Evolutionary conservation across 805 yeast species (phyloP), one percentile per base, ranked within the genome.

Genomic region (Metschnikowia picachoensis): DNA sequence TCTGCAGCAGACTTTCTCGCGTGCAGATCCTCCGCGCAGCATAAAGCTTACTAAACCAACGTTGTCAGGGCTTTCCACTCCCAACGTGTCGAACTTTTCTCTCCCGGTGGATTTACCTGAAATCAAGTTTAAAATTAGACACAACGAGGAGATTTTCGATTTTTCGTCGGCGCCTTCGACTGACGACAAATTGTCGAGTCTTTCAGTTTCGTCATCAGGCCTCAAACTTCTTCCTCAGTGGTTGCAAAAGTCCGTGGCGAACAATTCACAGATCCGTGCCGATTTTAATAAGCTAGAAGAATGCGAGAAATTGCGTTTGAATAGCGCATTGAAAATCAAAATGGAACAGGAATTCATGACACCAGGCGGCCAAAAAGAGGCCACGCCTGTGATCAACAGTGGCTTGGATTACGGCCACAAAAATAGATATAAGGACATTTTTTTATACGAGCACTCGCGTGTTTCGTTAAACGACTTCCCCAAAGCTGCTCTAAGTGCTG

Each of bases 241-340:
- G 59, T 43, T 54, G 17, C 37, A 29, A 8, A 31, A 41, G 11
- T 41, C 50, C 20, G 45, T 47, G 12, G 34, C 41, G 4, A 49
- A 46, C 40, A 41, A 41, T 32, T 15, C 37, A 33, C 57, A 51
- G 17, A 57, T 67, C 25, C 57, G 55, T 30, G 53, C 56, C 2
- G 62, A 81, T 51, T 91, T 89, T 62, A 77, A 78, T 52, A 66
- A 66, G 39, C 68, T 91, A 37, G 96, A 92, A 65, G 65, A 77
- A 38, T 73, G 77, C 28, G 97, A 91, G 60, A 80, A 80, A 51
- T 73, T 72, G 14, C 70, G 97, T 35, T 70, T 90, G 47, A 79
- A 81, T 39, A 37, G 45, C 17, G 57, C 56, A 3, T 42, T 55
- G 41, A 39, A 38, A 30, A 30, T 44, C 11, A 28, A 10, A 12